Evolutionary conservation across 169 alveolate genomes (phyloP), one percentile per base, ranked within the genome.

Genomic region (Cryptosporidium bovis): DNA sequence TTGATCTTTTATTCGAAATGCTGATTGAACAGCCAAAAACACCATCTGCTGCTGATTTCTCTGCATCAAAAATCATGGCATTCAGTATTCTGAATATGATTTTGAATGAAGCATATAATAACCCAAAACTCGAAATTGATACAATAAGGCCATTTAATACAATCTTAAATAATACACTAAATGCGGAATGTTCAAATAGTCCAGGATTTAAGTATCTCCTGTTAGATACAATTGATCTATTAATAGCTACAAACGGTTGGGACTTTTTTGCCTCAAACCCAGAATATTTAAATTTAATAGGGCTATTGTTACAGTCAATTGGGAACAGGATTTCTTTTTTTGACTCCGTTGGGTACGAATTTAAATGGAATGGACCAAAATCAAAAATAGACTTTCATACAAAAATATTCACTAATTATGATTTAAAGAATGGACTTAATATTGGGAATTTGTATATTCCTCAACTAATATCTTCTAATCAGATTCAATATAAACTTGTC

Each of bases 311-410:
- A 50, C 87, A 77, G 36, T 56, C 87, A 36, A 31, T 77, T 60
- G 87, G 87, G 12, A 77, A 77, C 27, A 77, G 87, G n/a, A 7
- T 77, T 34, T 77, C 87, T 16, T 77, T 77, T 27, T 77, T 66
- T 15, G 64, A 40, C 5, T 15, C 77, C 3, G 4, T 29, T 34
- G 36, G 71, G 4, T 34, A 33, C 10, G 31, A 56, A 58, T 77
- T 77, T 31, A 34, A 60, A 24, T 77, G 87, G 87, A 36, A 18
- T 5, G 87, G 87, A 36, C 64, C 64, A n/a, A 36, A 60, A 56
- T 77, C 87, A 0, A 77, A 60, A 20, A 36, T 77, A 3, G 44
- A 13, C 2, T 77, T 77, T 40, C 50, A 77, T 20, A 40, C 53
- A 27, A 56, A 77, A 77, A 60, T 71, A 60, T 40, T 77, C 24